Evolutionary conservation across 108 stramenopile species (phyloP).

Genomic region (Cylindrotheca fusiformis): DNA sequence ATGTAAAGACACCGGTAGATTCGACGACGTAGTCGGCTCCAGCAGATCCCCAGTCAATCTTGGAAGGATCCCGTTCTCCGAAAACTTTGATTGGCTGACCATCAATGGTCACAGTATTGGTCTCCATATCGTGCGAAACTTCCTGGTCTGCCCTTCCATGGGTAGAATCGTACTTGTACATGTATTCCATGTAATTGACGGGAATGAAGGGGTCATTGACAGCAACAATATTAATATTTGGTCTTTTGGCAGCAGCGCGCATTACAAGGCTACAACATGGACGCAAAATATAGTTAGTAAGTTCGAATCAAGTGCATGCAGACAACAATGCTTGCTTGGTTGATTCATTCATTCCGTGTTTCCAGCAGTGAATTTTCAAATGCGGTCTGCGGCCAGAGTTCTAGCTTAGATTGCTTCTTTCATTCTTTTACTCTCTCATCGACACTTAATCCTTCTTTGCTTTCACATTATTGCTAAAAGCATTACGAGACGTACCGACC

Average conservation of each 20-base stretch:
- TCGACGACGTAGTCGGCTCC: slow-evolving; percentile 97
- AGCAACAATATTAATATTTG: slow-evolving; percentile 90
- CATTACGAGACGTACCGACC: slow-evolving; percentile 78
- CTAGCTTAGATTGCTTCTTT: too few species aligned
- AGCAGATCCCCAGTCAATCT: slow-evolving; percentile 90
- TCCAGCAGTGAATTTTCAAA: too few species aligned
- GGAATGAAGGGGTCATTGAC: slow-evolving; percentile 97
- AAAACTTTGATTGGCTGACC: slow-evolving; percentile 87
- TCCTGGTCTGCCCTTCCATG: slow-evolving; percentile 83
- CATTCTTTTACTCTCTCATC: slow-evolving; percentile 1
- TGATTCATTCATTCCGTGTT: too few species aligned
- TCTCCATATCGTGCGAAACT: slow-evolving; percentile 64
- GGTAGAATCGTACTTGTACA: slow-evolving; percentile 94
- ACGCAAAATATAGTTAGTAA: too few species aligned
- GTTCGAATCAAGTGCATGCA: background rate
- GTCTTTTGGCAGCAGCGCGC: slow-evolving; percentile 91
- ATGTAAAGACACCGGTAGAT: slow-evolving; percentile 95
- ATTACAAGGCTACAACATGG: slow-evolving; percentile 86
- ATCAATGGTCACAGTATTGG: slow-evolving; percentile 59
- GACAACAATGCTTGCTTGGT: too few species aligned
- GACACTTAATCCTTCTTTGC: background rate
- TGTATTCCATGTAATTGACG: slow-evolving; percentile 88
- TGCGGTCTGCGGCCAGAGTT: too few species aligned
- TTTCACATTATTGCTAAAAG: too few species aligned
- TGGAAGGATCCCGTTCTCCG: slow-evolving; percentile 92